These are phyloP conservation scores for Penicillium mononematosum DNA, from an alignment of 495 filamentous ascomycete genomes.

Conservation along the genomic window DNA sequence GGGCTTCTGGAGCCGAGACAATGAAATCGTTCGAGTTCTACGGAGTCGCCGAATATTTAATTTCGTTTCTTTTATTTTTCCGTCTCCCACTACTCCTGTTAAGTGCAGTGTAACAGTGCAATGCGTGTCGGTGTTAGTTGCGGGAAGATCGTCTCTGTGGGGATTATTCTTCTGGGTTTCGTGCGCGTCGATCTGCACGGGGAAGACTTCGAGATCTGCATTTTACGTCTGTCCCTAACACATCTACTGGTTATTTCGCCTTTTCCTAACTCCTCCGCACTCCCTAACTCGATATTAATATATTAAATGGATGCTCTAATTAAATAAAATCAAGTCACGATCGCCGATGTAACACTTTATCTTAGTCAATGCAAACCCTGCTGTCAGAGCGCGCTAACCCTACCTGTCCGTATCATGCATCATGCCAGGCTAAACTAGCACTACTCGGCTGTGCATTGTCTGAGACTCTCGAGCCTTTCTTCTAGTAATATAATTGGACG, in stretches of 20 bases:
- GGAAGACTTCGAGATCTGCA: no score
- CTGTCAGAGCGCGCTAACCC: not conserved
- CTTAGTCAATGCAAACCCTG: not conserved
- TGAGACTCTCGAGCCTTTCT: not conserved
- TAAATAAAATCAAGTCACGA: no score
- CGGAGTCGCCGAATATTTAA: not conserved
- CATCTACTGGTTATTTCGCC: no score
- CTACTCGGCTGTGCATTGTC: not conserved
- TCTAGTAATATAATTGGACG: not conserved
- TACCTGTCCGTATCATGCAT: not conserved
- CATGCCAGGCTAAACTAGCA: not conserved
- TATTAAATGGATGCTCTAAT: no score
- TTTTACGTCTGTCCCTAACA: no score
- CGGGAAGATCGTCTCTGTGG: not conserved
- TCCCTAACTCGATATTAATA: no score
- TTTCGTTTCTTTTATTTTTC: not conserved
- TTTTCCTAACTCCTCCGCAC: no score
- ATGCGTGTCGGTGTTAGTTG: not conserved
- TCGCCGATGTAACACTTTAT: not conserved
- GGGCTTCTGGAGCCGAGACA: not conserved
- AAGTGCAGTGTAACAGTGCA: not conserved
- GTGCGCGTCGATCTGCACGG: not conserved
- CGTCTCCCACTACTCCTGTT: not conserved
- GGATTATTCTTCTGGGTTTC: not conserved
- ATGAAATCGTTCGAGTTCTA: not conserved